A percentile compares a stretch with the other conserved stretches of the same genome.
These are phyloP conservation scores for Talaromyces islandicus DNA, from an alignment of 2,329 filamentous ascomycete genomes.

Conservation along the genomic window DNA sequence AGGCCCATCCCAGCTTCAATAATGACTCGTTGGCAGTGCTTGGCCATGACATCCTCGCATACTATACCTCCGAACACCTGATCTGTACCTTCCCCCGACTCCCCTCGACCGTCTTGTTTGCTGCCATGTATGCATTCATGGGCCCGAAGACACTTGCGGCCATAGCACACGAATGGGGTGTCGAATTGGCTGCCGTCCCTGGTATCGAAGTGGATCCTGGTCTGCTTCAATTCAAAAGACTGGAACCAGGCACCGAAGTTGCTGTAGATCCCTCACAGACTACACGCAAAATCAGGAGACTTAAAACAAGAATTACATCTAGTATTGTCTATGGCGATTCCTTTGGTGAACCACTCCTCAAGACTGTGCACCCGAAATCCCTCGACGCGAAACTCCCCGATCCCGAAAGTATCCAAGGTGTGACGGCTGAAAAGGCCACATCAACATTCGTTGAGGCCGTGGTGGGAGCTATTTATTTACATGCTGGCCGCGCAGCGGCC, in stretches of 20 bases:
- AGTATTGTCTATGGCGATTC: constrained; percentile 76
- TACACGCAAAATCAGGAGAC: constrained; percentile 46
- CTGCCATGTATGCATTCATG: constrained; percentile 76
- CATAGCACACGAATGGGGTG: constrained; percentile 81
- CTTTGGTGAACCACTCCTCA: constrained; percentile 62
- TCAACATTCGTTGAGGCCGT: constrained; percentile 77
- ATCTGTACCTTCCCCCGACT: constrained; percentile 85
- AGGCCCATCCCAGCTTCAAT: constrained; percentile 75
- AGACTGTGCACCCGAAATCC: constrained; percentile 22
- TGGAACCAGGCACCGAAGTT: constrained; percentile 36
- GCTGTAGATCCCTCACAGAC: constrained; percentile 38
- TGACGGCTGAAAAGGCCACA: constrained; percentile 55
- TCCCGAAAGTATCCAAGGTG: constrained; percentile 21
- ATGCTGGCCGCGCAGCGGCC: constrained; percentile 70
- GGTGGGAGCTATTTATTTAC: constrained; percentile 77
- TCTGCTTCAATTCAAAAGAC: constrained; percentile 68
- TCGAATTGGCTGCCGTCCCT: constrained; percentile 79
- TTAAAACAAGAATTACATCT: constrained; percentile 66
- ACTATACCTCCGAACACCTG: constrained; percentile 83
- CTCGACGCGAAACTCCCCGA: constrained; percentile 13
- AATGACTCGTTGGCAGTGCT: constrained; percentile 77
- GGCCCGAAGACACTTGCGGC: constrained; percentile 68
- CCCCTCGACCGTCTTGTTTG: constrained; percentile 80
- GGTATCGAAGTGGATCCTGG: constrained; percentile 90
- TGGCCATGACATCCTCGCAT: constrained; percentile 76